Evolutionary conservation across 1,139 yeast species (phyloP).

Genomic region (Yamadazyma dendronema): DNA sequence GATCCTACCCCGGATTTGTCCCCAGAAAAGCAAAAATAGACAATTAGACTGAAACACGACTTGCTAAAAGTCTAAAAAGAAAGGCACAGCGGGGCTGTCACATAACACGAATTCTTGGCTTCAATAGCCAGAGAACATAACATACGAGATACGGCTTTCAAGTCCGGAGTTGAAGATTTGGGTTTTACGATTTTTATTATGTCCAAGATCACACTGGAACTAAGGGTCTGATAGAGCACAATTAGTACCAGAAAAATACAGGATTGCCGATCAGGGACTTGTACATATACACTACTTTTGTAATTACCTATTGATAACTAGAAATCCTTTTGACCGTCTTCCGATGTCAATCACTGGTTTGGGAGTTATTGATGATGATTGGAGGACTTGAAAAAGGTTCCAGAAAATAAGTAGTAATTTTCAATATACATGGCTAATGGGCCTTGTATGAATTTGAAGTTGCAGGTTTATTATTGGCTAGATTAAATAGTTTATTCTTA

Average conservation of each 20-base stretch:
- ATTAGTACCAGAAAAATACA: too few species aligned
- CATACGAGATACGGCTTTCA: too few species aligned
- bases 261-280: too few species aligned
- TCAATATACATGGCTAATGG: conserved; percentile 17
- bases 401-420: conserved; percentile 16
- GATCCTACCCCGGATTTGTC: background rate
- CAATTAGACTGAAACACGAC: background rate
- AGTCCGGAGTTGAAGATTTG: too few species aligned
- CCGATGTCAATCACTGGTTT: conserved; percentile 23
- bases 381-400: conserved; percentile 14
- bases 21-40: too few species aligned
- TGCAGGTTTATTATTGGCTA: conserved; percentile 12
- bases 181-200: too few species aligned
- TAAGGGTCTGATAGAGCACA: too few species aligned
- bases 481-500: conserved; percentile 8
- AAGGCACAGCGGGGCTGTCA: background rate
- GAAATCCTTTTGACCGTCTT: too few species aligned
- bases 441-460: conserved; percentile 17
- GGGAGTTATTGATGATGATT: too few species aligned
- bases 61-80: background rate
- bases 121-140: background rate
- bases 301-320: too few species aligned
- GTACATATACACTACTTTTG: too few species aligned
- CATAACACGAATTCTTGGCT: background rate
- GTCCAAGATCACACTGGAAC: too few species aligned